Percentiles rank a stretch among this genome's conserved stretches.
phyloP scores from a whole-genome alignment of 2,329 filamentous ascomycete species.

The Sordariomycetes sp. region DNA sequence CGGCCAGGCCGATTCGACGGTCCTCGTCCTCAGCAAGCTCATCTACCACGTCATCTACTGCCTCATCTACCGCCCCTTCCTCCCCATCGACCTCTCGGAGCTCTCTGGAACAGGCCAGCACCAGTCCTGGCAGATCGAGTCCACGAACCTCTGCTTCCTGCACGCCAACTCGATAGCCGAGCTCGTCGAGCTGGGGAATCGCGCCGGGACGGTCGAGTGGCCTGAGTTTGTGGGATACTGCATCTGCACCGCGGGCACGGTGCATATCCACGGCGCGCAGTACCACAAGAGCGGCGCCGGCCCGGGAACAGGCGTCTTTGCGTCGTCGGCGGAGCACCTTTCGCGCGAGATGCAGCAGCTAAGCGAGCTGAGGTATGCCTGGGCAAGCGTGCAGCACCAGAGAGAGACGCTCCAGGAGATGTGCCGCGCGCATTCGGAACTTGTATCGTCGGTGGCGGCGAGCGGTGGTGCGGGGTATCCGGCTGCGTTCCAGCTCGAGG shows the following conservation, averaged over 20 bases:
- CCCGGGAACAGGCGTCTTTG: conserved; percentile 47
- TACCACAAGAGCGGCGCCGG: conserved; percentile 44
- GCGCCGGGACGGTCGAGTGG: conserved; percentile 66
- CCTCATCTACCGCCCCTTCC: conserved; percentile 73
- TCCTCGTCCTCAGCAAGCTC: conserved; percentile 69
- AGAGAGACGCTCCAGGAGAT: conserved; percentile 66
- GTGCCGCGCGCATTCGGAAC: conserved; percentile 64
- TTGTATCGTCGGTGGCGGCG: conserved; percentile 59
- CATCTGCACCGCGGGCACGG: conserved; percentile 73
- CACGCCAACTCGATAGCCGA: conserved; percentile 83
- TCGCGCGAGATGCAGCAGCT: conserved; percentile 70
- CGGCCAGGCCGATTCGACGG: conserved; percentile 64
- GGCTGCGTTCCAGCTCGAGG: conserved; percentile 71
- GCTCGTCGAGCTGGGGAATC: conserved; percentile 65
- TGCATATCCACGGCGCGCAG: conserved; percentile 76
- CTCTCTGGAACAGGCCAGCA: conserved; percentile 70
- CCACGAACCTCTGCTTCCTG: conserved; percentile 73
- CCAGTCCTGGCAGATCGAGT: conserved; percentile 86
- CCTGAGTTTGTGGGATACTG: conserved; percentile 79
- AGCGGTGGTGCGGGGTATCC: conserved; percentile 57
- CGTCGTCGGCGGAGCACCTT: conserved; percentile 53
- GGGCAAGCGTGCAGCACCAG: conserved; percentile 71
- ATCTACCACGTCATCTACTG: conserved; percentile 82
- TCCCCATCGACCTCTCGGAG: conserved; percentile 73
- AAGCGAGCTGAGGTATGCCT: conserved; percentile 58